Base-by-base conservation (phyloP, 1,284 basidiomycete genomes). In the Termitomyces sp. region DNA sequence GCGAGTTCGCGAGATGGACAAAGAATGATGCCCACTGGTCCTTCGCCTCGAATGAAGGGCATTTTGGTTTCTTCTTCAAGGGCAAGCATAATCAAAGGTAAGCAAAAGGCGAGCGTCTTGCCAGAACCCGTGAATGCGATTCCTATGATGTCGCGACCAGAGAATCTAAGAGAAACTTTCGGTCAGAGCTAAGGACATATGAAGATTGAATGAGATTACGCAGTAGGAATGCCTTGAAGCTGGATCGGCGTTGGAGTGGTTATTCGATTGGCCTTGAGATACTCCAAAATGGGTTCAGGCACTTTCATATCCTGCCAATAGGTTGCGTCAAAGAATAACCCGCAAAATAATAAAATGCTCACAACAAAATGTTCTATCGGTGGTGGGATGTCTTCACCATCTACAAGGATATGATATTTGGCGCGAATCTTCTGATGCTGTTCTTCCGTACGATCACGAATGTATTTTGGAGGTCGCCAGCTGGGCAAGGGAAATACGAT, bases 1-100 rank as follows among this genome's bases (percentile, higher is more conserved):
- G 94, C 94, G 15, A 98, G 77, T 71, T 98, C 94, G 56, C 94
- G 86, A 2, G 94, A 96, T 1, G 94, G 95, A 75, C 97, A 99
- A 44, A 99, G 84, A 62, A 99, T 82, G 61, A 99, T 83, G 0
- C 94, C 97, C 2, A 97, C 88, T 0, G 97, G 97, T 0, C 97
- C 96, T 76, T 99, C 97, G 2, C 95, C 94, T 50, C 90, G 84
- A 15, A 88, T 75, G 69, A 98, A 94, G 0, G 96, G 89, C 19
- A 99, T 73, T 61, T 92, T 94, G 53, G 77, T 78, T 70, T 99
- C 95, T 70, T 97, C 94, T 73, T 99, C 94, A 17, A 95, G 77
- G 0, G 93, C 89, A 58, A 94, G 78, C 92, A 99, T 96, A 61
- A 97, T 92, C n/a, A 95, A 77, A 0, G 95, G 94, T 9, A 97